phyloP scores from a whole-genome alignment of 129 eudicot genomes.

The Centella asiatica region DNA sequence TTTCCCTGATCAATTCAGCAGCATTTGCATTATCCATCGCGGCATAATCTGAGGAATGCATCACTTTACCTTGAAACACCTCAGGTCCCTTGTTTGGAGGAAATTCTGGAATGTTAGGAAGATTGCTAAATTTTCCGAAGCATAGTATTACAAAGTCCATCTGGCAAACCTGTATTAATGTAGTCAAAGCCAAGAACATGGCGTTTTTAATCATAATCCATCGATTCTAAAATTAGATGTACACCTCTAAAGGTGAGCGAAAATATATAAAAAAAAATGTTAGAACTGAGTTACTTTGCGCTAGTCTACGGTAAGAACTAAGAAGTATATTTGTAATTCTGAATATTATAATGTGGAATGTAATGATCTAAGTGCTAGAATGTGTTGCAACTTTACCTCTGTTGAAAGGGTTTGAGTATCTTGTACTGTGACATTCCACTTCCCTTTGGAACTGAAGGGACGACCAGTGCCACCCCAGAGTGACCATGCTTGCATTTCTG shows the following conservation, averaged over 20 bases:
- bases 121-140: constrained; percentile 53
- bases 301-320: no score
- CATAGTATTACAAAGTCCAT: constrained; percentile 59
- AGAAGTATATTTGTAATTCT: no score
- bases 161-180: constrained; percentile 23
- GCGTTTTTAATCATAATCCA: no score
- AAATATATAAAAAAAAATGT: background rate
- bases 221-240: background rate
- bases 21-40: constrained; percentile 35
- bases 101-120: constrained; percentile 54
- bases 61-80: constrained; percentile 35
- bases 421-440: constrained; percentile 45
- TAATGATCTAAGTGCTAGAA: background rate
- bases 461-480: constrained; percentile 43
- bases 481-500: constrained; percentile 28
- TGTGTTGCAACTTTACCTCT: background rate
- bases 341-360: no score
- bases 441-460: constrained; percentile 37
- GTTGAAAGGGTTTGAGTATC: constrained; percentile 19
- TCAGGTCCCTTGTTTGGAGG: constrained; percentile 40
- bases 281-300: no score
- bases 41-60: constrained; percentile 53
- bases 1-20: constrained; percentile 32
- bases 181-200: no score
- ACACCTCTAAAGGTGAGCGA: background rate